Evolutionary conservation across 1,139 yeast species (phyloP).

Genomic region (Taphrina populina): DNA sequence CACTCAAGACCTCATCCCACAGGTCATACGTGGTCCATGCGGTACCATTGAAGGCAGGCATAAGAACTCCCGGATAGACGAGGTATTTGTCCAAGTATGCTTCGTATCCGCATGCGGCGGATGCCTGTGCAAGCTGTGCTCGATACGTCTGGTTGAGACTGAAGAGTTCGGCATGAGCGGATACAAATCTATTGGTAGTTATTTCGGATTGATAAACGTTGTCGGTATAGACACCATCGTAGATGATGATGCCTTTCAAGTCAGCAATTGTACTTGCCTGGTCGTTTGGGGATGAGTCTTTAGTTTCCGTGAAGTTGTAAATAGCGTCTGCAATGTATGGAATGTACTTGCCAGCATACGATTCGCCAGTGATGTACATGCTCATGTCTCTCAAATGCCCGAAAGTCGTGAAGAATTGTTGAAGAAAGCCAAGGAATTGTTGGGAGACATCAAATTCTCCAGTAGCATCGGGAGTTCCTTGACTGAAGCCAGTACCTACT

Average conservation of each 20-base stretch:
- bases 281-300: not conserved
- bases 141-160: slow-evolving; percentile 1
- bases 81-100: slow-evolving; percentile 6
- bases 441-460: slow-evolving; percentile 5
- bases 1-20: slow-evolving; percentile 5
- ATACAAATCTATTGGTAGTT: slow-evolving; percentile 5
- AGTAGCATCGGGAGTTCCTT: slow-evolving; percentile 42
- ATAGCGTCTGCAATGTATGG: slow-evolving; percentile 77
- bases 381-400: slow-evolving; percentile 51
- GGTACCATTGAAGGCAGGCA: not conserved
- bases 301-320: slow-evolving; percentile 22
- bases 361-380: slow-evolving; percentile 85
- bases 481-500: slow-evolving; percentile 86
- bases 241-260: slow-evolving; percentile 19
- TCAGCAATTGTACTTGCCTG: not conserved
- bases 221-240: slow-evolving; percentile 14
- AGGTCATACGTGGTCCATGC: not conserved
- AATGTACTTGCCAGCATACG: slow-evolving; percentile 94
- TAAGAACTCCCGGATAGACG: slow-evolving; percentile 4
- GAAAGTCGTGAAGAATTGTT: slow-evolving; percentile 64
- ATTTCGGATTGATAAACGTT: slow-evolving; percentile 5
- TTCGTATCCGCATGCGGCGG: slow-evolving; percentile 17
- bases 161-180: not conserved
- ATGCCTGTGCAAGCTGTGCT: not conserved
- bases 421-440: slow-evolving; percentile 54